These are phyloP conservation scores for Dipodascus geniculatus DNA, from an alignment of 805 yeast species.

Conservation along the genomic window DNA sequence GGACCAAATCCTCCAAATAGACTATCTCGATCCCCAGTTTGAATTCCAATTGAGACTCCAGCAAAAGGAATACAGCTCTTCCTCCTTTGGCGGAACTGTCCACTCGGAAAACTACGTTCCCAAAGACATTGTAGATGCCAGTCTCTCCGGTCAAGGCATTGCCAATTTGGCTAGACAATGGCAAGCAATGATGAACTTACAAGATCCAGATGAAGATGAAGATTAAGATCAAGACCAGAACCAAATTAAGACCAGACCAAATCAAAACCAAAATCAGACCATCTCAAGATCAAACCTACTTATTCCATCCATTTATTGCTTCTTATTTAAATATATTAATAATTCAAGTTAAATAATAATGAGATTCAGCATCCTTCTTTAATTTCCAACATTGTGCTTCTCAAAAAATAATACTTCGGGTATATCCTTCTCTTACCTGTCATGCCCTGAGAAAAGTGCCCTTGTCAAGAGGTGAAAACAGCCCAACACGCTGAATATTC, in stretches of 20 bases:
- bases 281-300: too few relatives aligned
- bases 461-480: slow-evolving; percentile 12
- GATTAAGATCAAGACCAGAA: not conserved
- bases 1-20: slow-evolving; percentile 51
- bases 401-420: not conserved
- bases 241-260: too few relatives aligned
- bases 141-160: slow-evolving; percentile 55
- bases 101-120: slow-evolving; percentile 91
- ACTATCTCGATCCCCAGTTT: slow-evolving; percentile 10
- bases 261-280: too few relatives aligned
- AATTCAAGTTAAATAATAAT: not conserved
- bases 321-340: not conserved
- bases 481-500: slow-evolving; percentile 21
- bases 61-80: slow-evolving; percentile 47
- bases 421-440: not conserved
- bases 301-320: not conserved
- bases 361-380: too few relatives aligned
- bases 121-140: slow-evolving; percentile 77
- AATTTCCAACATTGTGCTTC: not conserved
- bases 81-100: slow-evolving; percentile 68
- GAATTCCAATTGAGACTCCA: slow-evolving; percentile 48
- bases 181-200: slow-evolving; percentile 28
- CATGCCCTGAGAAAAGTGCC: not conserved
- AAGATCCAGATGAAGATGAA: not conserved
- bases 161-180: slow-evolving; percentile 56